Evolutionary conservation across 2,329 filamentous ascomycete genomes (phyloP).

Genomic region (Magnaporthiopsis incrustans): DNA sequence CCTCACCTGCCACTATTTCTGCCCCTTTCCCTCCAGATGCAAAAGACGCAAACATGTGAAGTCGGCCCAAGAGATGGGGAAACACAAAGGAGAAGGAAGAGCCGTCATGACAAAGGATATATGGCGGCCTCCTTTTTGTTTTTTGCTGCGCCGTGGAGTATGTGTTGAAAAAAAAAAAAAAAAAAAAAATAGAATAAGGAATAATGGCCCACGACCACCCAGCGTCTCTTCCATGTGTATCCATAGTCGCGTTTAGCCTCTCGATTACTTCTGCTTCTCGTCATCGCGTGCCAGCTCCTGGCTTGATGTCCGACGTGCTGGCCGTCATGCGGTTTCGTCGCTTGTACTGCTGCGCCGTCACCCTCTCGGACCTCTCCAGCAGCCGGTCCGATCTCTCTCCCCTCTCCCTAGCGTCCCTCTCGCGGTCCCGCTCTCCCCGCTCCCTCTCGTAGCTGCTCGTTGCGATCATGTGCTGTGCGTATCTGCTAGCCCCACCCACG

Average conservation of each 20-base stretch:
- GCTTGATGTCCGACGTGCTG: conserved; percentile 3
- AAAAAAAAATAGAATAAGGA: background rate
- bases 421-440: background rate
- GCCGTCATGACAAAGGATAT: background rate
- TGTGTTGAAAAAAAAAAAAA: background rate
- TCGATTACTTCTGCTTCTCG: background rate
- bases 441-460: background rate
- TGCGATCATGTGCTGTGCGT: background rate
- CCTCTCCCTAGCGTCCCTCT: conserved; percentile 3
- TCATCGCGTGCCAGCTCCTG: conserved; percentile 2
- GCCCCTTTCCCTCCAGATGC: background rate
- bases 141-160: background rate
- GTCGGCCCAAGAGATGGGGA: background rate
- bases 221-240: background rate
- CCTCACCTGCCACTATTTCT: too few species aligned
- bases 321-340: conserved; percentile 5
- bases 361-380: conserved; percentile 9
- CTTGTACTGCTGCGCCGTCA: conserved; percentile 5
- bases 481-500: background rate
- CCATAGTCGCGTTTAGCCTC: background rate
- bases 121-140: background rate
- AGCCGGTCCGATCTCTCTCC: background rate
- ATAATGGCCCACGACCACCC: background rate
- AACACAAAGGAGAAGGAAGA: background rate
- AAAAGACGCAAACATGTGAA: background rate